A percentile compares a stretch with the other conserved stretches of the same genome.
Evolutionary conservation across 148 eudicot genomes (phyloP).

Genomic region (Rhododendron vialii): DNA sequence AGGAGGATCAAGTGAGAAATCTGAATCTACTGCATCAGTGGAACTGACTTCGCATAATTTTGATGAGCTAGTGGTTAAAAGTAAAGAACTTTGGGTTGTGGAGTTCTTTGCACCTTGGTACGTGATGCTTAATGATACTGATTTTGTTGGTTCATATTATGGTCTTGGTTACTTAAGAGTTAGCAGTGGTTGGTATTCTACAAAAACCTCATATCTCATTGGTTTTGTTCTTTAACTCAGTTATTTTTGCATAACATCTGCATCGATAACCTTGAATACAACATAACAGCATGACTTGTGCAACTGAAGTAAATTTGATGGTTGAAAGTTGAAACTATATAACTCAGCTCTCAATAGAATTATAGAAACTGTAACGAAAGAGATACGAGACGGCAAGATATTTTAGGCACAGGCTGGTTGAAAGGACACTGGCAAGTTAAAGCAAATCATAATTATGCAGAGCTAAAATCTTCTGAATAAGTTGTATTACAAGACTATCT

Average conservation of each 20-base stretch:
- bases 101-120: constrained; percentile 99
- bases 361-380: background rate
- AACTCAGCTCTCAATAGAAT: background rate
- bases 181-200: background rate
- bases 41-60: constrained; percentile 81
- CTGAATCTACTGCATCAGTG: constrained; percentile 80
- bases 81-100: constrained; percentile 93
- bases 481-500: background rate
- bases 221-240: background rate
- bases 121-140: constrained; percentile 9
- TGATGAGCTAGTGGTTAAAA: constrained; percentile 77
- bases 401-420: background rate
- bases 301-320: background rate
- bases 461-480: background rate
- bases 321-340: background rate
- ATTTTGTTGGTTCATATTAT: background rate
- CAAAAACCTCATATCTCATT: background rate
- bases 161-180: background rate
- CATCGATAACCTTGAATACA: background rate
- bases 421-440: background rate
- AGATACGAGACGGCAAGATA: background rate
- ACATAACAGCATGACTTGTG: too few species aligned
- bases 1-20: constrained; percentile 76
- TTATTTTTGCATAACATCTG: background rate
- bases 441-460: background rate